phyloP scores from a whole-genome alignment of 106 monocot species.

The Hemerocallis citrina region DNA sequence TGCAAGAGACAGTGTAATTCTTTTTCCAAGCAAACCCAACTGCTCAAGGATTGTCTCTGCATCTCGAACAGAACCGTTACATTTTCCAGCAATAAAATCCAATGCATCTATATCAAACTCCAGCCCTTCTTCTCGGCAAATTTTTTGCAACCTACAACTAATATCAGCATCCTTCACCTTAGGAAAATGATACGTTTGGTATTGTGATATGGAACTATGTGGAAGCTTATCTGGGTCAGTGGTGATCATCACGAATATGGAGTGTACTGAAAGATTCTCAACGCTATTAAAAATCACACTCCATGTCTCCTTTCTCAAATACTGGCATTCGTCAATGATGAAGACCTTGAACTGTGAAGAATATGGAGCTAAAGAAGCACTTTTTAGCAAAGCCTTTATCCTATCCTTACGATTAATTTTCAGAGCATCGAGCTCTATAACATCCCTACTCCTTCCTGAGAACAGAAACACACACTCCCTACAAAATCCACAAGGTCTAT shows the following conservation, averaged over 20 bases:
- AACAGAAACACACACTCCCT: conserved; percentile 68
- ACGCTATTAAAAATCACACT: conserved; percentile 62
- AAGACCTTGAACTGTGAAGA: conserved; percentile 68
- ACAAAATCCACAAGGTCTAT: conserved; percentile 80
- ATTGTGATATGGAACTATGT: conserved; percentile 39
- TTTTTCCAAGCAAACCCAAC: conserved; percentile 84
- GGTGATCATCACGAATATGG: conserved; percentile 79
- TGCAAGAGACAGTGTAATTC: conserved; percentile 68
- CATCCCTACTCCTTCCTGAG: conserved; percentile 78
- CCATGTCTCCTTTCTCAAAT: conserved; percentile 59
- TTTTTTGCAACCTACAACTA: conserved; percentile 54
- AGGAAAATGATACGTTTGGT: conserved; percentile 80
- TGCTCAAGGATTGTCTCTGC: conserved; percentile 91
- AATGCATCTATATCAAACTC: conserved; percentile 75
- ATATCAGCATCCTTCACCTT: conserved; percentile 72
- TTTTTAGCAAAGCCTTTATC: conserved; percentile 61
- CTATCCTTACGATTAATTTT: conserved; percentile 61
- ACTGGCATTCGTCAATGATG: conserved; percentile 92
- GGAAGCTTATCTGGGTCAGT: conserved; percentile 67
- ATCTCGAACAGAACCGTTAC: conserved; percentile 86
- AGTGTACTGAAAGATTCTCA: conserved; percentile 35
- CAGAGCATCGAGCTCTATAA: conserved; percentile 70
- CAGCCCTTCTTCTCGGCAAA: conserved; percentile 62
- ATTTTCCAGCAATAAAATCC: conserved; percentile 63
- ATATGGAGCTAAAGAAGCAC: conserved; percentile 50